Percentiles rank a stretch among this genome's conserved stretches.
These are phyloP conservation scores for Pisolithus marmoratus DNA, from an alignment of 768 basidiomycete genomes.

Conservation along the genomic window DNA sequence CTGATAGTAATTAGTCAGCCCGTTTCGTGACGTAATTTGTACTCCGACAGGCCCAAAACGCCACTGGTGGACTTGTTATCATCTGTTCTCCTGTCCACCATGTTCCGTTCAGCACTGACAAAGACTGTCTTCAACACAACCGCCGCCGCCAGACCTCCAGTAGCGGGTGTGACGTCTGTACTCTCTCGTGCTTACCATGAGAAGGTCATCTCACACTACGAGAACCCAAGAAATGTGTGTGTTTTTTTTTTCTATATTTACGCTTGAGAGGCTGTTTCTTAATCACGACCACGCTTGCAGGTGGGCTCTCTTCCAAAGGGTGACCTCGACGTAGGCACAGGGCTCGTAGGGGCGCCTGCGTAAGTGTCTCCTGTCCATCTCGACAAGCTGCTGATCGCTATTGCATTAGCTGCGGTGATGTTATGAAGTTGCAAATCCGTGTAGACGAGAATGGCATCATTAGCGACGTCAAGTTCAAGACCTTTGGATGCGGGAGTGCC, in stretches of 20 bases:
- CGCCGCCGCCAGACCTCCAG: slow-evolving; percentile 38
- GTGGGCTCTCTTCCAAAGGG: slow-evolving; percentile 94
- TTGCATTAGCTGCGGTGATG: slow-evolving; percentile 78
- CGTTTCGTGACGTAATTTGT: slow-evolving; percentile 10
- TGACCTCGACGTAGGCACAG: slow-evolving; percentile 91
- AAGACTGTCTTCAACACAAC: slow-evolving; percentile 42
- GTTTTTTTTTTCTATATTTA: slow-evolving; percentile 26
- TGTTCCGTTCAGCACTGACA: slow-evolving; percentile 63
- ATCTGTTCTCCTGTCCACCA: slow-evolving; percentile 38
- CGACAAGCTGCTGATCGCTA: slow-evolving; percentile 8
- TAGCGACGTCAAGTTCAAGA: slow-evolving; percentile 99
- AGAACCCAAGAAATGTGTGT: slow-evolving; percentile 93
- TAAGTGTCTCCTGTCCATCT: slow-evolving; percentile 36
- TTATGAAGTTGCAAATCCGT: slow-evolving; percentile 99
- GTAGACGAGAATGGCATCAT: slow-evolving; percentile 94
- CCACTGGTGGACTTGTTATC: background rate
- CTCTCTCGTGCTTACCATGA: slow-evolving; percentile 80
- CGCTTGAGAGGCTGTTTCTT: slow-evolving; percentile 29
- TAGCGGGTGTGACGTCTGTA: slow-evolving; percentile 41
- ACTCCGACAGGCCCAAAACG: slow-evolving; percentile 10
- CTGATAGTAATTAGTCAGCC: slow-evolving; percentile 10
- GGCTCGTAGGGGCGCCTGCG: slow-evolving; percentile 97
- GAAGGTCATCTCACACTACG: slow-evolving; percentile 97
- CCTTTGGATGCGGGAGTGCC: slow-evolving; percentile 97
- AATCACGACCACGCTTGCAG: slow-evolving; percentile 60